phyloP scores from a whole-genome alignment of 148 eudicot genomes.

The Vaccinium vitisidaea region DNA sequence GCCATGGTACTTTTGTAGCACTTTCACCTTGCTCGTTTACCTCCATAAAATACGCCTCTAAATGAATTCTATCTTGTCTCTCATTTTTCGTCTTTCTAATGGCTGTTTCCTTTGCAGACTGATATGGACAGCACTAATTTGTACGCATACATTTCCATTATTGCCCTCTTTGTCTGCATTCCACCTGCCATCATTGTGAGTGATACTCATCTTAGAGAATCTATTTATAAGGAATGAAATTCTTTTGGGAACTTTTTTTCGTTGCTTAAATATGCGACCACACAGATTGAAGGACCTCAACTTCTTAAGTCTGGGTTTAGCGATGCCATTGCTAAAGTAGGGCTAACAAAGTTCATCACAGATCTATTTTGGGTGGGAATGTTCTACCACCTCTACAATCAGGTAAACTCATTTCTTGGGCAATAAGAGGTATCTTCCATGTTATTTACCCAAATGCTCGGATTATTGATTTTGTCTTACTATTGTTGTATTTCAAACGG shows the following conservation, averaged over 20 bases:
- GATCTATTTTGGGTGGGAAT: conserved; percentile 99
- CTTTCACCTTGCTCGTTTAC: conserved; percentile 13
- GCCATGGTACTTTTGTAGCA: conserved; percentile 64
- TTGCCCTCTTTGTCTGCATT: conserved; percentile 79
- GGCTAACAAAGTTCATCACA: conserved; percentile 70
- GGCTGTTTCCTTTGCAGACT: conserved; percentile 59
- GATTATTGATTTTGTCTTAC: neutral
- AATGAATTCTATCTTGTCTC: neutral
- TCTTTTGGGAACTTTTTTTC: neutral
- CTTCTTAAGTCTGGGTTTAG: conserved; percentile 71
- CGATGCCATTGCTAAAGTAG: conserved; percentile 96
- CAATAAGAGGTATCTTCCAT: neutral
- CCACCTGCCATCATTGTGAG: conserved; percentile 97
- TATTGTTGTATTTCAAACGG: neutral
- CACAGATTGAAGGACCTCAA: conserved; percentile 85
- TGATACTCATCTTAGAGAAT: neutral
- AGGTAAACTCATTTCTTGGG: conserved; percentile 38
- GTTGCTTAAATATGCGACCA: neutral
- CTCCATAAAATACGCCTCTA: neutral
- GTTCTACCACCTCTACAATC: conserved; percentile 99
- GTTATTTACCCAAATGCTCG: neutral
- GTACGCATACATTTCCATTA: conserved; percentile 97
- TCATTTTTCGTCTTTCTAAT: neutral
- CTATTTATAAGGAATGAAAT: neutral
- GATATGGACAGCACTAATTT: conserved; percentile 98